phyloP scores from a whole-genome alignment of 352 stramenopile species.

The Phytopythium cucurbitacearum region DNA sequence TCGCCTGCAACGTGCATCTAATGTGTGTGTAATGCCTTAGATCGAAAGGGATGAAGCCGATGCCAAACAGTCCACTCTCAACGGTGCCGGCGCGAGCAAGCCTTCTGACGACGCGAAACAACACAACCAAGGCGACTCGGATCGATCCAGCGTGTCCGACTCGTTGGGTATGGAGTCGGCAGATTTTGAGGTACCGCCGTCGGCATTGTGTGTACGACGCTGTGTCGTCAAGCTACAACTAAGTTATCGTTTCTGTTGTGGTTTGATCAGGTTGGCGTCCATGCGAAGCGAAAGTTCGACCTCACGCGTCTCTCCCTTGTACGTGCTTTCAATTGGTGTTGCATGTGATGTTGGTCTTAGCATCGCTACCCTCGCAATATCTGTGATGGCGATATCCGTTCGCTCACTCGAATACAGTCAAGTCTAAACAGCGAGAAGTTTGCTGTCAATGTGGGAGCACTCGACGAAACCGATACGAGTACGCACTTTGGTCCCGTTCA shows the following conservation, averaged over 20 bases:
- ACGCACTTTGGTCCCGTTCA: neutral
- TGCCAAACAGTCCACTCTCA: too few relatives aligned
- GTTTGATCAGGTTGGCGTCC: constrained; percentile 35
- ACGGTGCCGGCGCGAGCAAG: too few relatives aligned
- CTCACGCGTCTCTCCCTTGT: constrained; percentile 48
- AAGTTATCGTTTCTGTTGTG: neutral
- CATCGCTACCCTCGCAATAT: neutral
- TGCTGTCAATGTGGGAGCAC: constrained; percentile 52
- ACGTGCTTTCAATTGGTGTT: constrained; percentile 4
- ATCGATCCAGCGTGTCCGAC: constrained; percentile 48
- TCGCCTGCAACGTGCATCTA: too few relatives aligned
- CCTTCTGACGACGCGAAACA: too few relatives aligned
- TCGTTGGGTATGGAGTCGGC: constrained; percentile 71
- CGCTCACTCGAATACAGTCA: constrained; percentile 21
- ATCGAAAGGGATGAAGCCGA: too few relatives aligned
- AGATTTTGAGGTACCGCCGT: constrained; percentile 63
- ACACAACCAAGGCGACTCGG: constrained; percentile 5
- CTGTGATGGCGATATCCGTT: too few relatives aligned
- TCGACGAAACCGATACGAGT: constrained; percentile 46
- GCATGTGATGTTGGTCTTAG: neutral
- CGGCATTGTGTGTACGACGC: neutral
- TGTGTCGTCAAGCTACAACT: neutral
- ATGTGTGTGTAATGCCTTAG: too few relatives aligned
- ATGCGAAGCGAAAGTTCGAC: constrained; percentile 37
- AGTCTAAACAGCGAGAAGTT: constrained; percentile 78